These are phyloP conservation scores for Pythium brassicae DNA, from an alignment of 352 stramenopile genomes.

Conservation along the genomic window DNA sequence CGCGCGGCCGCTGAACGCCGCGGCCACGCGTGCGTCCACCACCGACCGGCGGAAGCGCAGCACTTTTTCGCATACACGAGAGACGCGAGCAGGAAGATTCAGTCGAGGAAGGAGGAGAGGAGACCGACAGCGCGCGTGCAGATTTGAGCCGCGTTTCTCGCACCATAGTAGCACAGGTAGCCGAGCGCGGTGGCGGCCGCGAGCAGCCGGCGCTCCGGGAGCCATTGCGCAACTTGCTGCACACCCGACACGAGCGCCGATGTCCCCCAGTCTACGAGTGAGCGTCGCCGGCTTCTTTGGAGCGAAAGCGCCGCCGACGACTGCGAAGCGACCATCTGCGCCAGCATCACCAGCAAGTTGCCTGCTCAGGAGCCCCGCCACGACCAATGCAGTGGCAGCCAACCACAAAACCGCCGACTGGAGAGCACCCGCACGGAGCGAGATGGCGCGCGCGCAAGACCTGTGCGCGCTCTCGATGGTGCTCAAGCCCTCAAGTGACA, in stretches of 20 bases:
- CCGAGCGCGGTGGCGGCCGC: conserved; percentile 23
- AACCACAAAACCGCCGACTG: background rate
- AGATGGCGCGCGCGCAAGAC: conserved; percentile 29
- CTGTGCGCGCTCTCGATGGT: conserved; percentile 41
- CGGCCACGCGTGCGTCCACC: conserved; percentile 28
- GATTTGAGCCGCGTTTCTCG: background rate
- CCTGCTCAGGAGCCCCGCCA: no score
- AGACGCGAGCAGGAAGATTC: no score
- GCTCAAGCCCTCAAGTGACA: conserved; percentile 44
- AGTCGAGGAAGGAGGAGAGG: background rate
- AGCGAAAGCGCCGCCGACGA: conserved; percentile 20
- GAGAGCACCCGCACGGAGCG: background rate
- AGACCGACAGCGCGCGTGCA: conserved; percentile 10
- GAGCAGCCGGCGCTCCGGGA: conserved; percentile 30
- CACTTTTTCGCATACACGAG: conserved; percentile 20
- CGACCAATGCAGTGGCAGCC: no score
- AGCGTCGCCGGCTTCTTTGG: conserved; percentile 28
- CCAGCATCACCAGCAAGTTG: background rate
- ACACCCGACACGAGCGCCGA: conserved; percentile 21
- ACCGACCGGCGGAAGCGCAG: conserved; percentile 38
- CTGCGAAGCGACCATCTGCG: background rate
- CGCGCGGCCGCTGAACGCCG: conserved; percentile 15
- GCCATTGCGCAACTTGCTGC: conserved; percentile 24
- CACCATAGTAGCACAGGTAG: conserved; percentile 51
- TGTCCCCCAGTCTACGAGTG: conserved; percentile 45